Conservation (phyloP, 2,329 filamentous ascomycete species). For the Calonectria honghensis region DNA sequence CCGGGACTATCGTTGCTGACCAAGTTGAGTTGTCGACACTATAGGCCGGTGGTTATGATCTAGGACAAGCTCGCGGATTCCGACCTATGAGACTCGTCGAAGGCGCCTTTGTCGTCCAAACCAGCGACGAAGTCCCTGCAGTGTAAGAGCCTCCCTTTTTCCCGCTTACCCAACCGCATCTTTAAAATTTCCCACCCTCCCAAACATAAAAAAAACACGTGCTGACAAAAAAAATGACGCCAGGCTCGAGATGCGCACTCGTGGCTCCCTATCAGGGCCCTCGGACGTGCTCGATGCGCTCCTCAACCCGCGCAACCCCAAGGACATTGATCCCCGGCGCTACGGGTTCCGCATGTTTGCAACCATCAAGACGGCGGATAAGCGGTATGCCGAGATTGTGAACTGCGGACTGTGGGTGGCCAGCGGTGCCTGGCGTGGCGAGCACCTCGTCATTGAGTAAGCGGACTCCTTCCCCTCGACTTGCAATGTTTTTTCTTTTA, state of each 20-base stretch:
- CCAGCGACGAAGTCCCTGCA: constrained; percentile 67
- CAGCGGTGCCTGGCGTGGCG: constrained; percentile 67
- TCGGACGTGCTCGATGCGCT: constrained; percentile 65
- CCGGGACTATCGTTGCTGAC: constrained; percentile 45
- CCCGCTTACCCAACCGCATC: neutral
- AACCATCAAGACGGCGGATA: constrained; percentile 70
- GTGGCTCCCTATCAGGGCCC: constrained; percentile 68
- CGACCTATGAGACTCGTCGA: constrained; percentile 66
- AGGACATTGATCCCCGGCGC: constrained; percentile 64
- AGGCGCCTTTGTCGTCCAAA: constrained; percentile 70
- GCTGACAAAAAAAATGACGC: neutral
- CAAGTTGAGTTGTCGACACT: constrained; percentile 45
- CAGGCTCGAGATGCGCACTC: constrained; percentile 67
- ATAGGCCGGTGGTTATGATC: constrained; percentile 65
- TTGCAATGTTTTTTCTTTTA: neutral
- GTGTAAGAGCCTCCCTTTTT: constrained; percentile 56
- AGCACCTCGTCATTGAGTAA: constrained; percentile 69
- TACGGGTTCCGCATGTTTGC: constrained; percentile 71
- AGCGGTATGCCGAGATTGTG: constrained; percentile 68
- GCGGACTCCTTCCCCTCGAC: constrained; percentile 35
- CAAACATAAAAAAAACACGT: constrained; percentile 1
- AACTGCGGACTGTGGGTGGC: constrained; percentile 71
- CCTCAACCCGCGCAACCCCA: constrained; percentile 61
- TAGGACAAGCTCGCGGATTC: constrained; percentile 64
- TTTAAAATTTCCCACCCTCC: neutral